These are phyloP conservation scores for Tylopilus plumbeoviolaceoides DNA, from an alignment of 768 basidiomycete genomes.

Conservation along the genomic window DNA sequence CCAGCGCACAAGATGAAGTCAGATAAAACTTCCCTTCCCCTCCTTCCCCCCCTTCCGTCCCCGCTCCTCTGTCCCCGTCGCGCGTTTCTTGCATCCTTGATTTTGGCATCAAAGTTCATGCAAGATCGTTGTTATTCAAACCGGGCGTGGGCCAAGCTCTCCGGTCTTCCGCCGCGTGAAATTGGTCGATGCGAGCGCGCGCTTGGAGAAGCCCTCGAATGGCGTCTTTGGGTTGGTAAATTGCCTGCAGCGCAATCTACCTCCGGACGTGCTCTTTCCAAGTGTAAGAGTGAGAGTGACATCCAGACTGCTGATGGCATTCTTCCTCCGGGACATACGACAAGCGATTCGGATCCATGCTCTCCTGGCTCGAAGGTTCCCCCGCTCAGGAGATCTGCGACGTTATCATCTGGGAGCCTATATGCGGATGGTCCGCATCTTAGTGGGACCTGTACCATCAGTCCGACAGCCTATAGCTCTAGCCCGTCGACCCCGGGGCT, in stretches of 20 bases:
- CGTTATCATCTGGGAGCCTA: constrained; percentile 37
- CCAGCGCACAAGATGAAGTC: constrained; percentile 10
- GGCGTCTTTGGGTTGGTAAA: constrained; percentile 94
- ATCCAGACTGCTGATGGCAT: constrained; percentile 19
- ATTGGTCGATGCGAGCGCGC: constrained; percentile 87
- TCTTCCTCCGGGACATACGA: neutral
- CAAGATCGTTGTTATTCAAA: constrained; percentile 95
- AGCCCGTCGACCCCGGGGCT: constrained; percentile 56
- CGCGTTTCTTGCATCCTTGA: constrained; percentile 82
- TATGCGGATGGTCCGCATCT: constrained; percentile 12
- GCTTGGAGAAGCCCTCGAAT: constrained; percentile 79
- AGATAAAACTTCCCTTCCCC: constrained; percentile 22
- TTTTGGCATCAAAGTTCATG: constrained; percentile 88
- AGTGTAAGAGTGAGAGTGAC: constrained; percentile 51
- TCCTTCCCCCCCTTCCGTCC: constrained; percentile 55
- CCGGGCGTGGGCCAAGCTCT: constrained; percentile 90
- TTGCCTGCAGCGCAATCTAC: constrained; percentile 35
- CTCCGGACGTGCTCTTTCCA: constrained; percentile 37
- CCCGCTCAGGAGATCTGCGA: constrained; percentile 39
- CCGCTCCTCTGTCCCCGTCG: constrained; percentile 86
- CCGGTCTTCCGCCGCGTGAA: constrained; percentile 82
- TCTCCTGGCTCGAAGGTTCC: constrained; percentile 11
- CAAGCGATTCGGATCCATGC: constrained; percentile 2
- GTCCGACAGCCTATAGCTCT: constrained; percentile 25
- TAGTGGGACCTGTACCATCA: constrained; percentile 6